Conservation (phyloP, 2,329 filamentous ascomycete species). For the Amauroascus niger region DNA sequence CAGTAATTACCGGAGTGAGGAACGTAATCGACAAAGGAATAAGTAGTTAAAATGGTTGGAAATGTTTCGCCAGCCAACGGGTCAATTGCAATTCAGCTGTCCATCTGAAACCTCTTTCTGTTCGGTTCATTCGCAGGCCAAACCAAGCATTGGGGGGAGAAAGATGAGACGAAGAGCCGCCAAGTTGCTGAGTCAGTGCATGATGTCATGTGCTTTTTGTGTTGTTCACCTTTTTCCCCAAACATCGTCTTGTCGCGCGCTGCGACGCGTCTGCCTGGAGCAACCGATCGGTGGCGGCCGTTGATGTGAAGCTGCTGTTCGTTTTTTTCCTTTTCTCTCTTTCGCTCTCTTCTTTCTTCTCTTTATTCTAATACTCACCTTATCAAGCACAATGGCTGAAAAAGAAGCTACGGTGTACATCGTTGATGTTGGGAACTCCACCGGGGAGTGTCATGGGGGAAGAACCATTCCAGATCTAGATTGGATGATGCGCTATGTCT, state of each 20-base stretch:
- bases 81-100: too few species aligned
- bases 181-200: slow-evolving; percentile 6
- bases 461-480: slow-evolving; percentile 73
- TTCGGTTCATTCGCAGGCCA: too few species aligned
- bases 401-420: slow-evolving; percentile 93
- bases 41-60: too few species aligned
- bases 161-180: too few species aligned
- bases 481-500: slow-evolving; percentile 83
- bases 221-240: slow-evolving; percentile 25
- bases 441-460: slow-evolving; percentile 61
- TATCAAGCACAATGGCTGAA: slow-evolving; percentile 58
- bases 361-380: background rate
- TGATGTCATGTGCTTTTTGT: slow-evolving; percentile 36
- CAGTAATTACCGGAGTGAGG: background rate
- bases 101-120: too few species aligned
- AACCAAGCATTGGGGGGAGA: too few species aligned
- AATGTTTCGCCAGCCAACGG: too few species aligned
- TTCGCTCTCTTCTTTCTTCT: background rate
- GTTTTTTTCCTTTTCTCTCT: background rate
- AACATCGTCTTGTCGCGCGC: slow-evolving; percentile 10
- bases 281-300: background rate
- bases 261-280: slow-evolving; percentile 36
- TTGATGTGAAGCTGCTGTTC: background rate
- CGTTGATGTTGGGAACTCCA: slow-evolving; percentile 77
- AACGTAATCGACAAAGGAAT: too few species aligned